These are phyloP conservation scores for Pyrenophora graminea DNA, from an alignment of 2,329 filamentous ascomycete genomes.

Conservation along the genomic window DNA sequence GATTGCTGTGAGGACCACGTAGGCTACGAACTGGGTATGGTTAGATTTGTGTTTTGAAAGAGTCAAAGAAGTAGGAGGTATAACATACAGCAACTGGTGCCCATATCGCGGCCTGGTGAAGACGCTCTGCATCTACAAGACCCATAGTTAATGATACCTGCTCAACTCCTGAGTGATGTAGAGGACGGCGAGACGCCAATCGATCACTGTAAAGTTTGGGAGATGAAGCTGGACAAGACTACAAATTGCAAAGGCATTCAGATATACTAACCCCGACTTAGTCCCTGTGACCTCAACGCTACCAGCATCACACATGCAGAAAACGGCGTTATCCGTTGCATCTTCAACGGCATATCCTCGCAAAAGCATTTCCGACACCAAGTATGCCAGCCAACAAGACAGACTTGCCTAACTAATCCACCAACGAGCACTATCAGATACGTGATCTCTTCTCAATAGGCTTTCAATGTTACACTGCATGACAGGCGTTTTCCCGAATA, in stretches of 20 bases:
- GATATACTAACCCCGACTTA: conserved; percentile 23
- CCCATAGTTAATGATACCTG: conserved; percentile 21
- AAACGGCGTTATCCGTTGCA: conserved; percentile 3
- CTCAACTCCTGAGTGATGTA: too few relatives aligned
- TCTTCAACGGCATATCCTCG: conserved; percentile 24
- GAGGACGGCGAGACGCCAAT: too few relatives aligned
- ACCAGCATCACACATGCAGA: conserved; percentile 12
- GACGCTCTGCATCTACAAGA: conserved; percentile 31
- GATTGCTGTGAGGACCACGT: conserved; percentile 27
- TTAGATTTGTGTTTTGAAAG: conserved; percentile 5
- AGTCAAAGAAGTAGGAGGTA: neutral
- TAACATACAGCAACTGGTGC: conserved; percentile 29
- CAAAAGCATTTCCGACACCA: conserved; percentile 33
- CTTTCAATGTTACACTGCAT: neutral
- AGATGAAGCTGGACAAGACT: neutral
- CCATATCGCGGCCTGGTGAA: conserved; percentile 29
- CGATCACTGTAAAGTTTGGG: neutral
- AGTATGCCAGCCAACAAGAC: conserved; percentile 29
- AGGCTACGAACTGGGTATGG: conserved; percentile 22
- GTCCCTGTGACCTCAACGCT: conserved; percentile 27
- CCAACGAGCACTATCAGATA: neutral
- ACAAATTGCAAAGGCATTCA: conserved; percentile 9
- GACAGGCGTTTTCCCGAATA: neutral
- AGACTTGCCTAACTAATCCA: conserved; percentile 3
- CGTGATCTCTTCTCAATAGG: neutral